phyloP scores from a whole-genome alignment of 129 eudicot species.

The Tanacetum coccineum region DNA sequence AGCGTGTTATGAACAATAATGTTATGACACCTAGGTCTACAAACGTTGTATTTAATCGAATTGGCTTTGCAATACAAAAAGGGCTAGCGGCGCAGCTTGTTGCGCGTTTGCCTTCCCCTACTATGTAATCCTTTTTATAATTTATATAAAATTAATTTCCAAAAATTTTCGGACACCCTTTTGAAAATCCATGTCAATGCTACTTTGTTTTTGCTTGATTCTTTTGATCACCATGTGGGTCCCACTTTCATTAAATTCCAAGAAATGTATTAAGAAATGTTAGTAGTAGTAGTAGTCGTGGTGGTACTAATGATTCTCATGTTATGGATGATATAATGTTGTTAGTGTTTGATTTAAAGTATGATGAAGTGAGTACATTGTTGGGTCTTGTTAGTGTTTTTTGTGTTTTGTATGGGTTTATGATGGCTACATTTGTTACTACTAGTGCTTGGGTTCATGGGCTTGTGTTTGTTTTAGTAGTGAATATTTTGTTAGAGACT shows the following conservation, averaged over 20 bases:
- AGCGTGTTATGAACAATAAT: too few relatives aligned
- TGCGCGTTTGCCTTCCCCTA: too few relatives aligned
- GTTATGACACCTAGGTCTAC: too few relatives aligned
- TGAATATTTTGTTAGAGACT: slow-evolving; percentile 50
- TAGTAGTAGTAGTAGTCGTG: slow-evolving; percentile 23
- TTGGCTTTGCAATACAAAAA: too few relatives aligned
- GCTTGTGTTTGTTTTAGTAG: slow-evolving; percentile 53
- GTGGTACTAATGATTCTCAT: slow-evolving; percentile 26
- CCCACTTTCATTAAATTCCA: slow-evolving; percentile 28
- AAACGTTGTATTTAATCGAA: too few relatives aligned
- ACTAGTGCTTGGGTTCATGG: slow-evolving; percentile 76
- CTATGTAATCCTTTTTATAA: too few relatives aligned
- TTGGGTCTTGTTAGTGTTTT: slow-evolving; percentile 42
- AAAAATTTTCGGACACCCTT: slow-evolving; percentile 38
- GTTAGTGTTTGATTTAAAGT: slow-evolving; percentile 51
- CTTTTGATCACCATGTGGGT: slow-evolving; percentile 39
- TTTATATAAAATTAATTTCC: too few relatives aligned
- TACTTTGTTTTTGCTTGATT: slow-evolving; percentile 30
- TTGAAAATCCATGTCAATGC: slow-evolving; percentile 32
- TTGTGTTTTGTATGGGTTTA: slow-evolving; percentile 56
- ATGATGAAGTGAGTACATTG: slow-evolving; percentile 49
- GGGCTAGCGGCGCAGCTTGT: too few relatives aligned
- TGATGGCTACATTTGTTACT: slow-evolving; percentile 47
- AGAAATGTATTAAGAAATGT: neutral
- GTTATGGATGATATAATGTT: slow-evolving; percentile 38